These are phyloP conservation scores for Annulohypoxylon bovei DNA, from an alignment of 495 filamentous ascomycete genomes.

Conservation along the genomic window DNA sequence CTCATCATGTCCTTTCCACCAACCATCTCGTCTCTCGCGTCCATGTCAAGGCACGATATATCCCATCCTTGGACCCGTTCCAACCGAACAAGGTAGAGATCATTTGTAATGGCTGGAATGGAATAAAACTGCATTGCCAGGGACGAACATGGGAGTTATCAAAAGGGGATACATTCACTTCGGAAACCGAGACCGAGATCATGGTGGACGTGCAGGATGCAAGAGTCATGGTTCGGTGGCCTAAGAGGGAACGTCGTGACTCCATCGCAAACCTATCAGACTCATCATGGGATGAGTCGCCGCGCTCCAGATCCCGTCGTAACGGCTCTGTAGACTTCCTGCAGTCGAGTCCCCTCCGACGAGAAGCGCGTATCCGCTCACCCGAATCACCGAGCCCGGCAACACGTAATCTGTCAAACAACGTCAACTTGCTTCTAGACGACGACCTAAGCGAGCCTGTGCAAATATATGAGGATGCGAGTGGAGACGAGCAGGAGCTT, in stretches of 20 bases:
- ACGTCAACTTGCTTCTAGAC: constrained; percentile 46
- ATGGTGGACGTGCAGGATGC: constrained; percentile 97
- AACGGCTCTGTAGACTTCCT: constrained; percentile 48
- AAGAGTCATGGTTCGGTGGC: constrained; percentile 89
- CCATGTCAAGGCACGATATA: constrained; percentile 88
- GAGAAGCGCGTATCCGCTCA: constrained; percentile 68
- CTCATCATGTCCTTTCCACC: constrained; percentile 88
- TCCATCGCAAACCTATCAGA: constrained; percentile 70
- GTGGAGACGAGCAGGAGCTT: constrained; percentile 57
- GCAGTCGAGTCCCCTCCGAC: constrained; percentile 73
- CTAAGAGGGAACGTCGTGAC: constrained; percentile 68
- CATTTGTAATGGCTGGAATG: constrained; percentile 94
- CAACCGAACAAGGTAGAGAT: constrained; percentile 81
- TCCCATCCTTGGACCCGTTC: constrained; percentile 67
- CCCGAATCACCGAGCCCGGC: constrained; percentile 81
- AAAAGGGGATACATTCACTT: constrained; percentile 90
- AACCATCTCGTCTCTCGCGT: constrained; percentile 92
- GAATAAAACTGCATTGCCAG: constrained; percentile 90
- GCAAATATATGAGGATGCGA: constrained; percentile 68
- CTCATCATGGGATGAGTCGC: constrained; percentile 73
- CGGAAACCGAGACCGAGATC: constrained; percentile 90
- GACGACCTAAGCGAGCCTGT: constrained; percentile 48
- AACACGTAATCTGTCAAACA: constrained; percentile 51
- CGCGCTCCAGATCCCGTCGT: constrained; percentile 49
- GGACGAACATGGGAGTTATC: constrained; percentile 84